A percentile compares a stretch with the other conserved stretches of the same genome.
Conservation (phyloP, 106 monocot genomes). For the Vanilla planifolia region DNA sequence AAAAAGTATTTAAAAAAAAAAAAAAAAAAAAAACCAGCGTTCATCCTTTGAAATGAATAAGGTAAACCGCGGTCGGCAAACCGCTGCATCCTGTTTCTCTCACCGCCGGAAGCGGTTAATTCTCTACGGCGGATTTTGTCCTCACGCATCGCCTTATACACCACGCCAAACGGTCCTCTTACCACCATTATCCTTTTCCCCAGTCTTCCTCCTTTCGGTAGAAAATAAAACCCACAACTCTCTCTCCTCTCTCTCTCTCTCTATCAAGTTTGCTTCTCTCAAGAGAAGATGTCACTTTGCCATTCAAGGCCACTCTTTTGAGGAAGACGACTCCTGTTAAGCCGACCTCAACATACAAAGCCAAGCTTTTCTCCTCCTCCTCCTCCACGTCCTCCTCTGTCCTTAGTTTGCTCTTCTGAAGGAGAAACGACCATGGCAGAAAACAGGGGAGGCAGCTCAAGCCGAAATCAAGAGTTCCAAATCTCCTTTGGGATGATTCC, state of each 20-base stretch:
- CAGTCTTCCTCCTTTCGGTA: constrained; percentile 6
- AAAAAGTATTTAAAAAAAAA: no score
- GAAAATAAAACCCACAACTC: constrained; percentile 4
- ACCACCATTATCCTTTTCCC: not conserved
- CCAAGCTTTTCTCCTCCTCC: not conserved
- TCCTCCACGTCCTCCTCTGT: not conserved
- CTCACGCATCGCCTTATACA: not conserved
- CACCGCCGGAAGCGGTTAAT: not conserved
- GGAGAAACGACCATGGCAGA: constrained; percentile 1
- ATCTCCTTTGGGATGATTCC: constrained; percentile 26
- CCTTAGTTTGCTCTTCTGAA: not conserved
- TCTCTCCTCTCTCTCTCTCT: not conserved
- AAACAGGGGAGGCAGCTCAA: constrained; percentile 6
- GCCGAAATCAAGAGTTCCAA: constrained; percentile 16
- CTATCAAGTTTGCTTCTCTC: not conserved
- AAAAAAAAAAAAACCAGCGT: no score
- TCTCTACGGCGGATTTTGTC: not conserved
- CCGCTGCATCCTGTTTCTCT: not conserved
- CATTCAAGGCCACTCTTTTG: not conserved
- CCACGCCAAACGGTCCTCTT: not conserved
- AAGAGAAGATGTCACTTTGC: not conserved
- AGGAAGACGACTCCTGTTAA: not conserved
- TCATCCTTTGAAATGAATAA: not conserved
- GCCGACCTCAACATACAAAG: no score
- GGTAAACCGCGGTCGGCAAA: not conserved